These are phyloP conservation scores for Picea glauca DNA, from an alignment of 75 land plant genomes.

Conservation along the genomic window DNA sequence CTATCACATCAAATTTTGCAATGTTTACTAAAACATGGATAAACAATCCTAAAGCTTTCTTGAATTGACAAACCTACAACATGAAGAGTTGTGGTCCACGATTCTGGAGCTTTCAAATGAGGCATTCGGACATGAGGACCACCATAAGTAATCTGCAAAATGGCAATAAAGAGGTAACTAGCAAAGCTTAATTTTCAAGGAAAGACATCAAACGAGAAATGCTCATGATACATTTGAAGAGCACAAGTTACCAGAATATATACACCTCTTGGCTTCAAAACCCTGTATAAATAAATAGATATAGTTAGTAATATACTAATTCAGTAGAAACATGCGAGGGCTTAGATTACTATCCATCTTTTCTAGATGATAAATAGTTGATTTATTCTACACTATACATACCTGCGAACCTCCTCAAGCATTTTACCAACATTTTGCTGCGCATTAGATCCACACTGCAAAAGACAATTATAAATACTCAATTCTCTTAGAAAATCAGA, in stretches of 20 bases:
- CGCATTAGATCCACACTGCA: constrained; percentile 85
- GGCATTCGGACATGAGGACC: constrained; percentile 74
- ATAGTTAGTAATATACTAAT: constrained; percentile 23
- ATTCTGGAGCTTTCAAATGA: constrained; percentile 43
- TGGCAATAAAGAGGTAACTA: neutral
- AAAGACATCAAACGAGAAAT: constrained; percentile 1
- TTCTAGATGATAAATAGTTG: too few relatives aligned
- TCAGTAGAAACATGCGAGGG: constrained; percentile 3
- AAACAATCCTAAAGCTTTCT: neutral
- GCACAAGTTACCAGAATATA: constrained; percentile 69
- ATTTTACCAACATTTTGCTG: constrained; percentile 61
- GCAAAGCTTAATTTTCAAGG: neutral
- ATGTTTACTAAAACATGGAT: neutral
- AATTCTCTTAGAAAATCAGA: neutral
- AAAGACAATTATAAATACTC: neutral
- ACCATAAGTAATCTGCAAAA: constrained; percentile 85
- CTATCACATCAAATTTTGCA: neutral
- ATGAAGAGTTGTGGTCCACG: constrained; percentile 76
- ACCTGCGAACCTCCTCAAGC: constrained; percentile 89
- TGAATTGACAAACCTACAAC: constrained; percentile 66
- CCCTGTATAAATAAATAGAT: constrained; percentile 48
- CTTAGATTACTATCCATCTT: too few relatives aligned
- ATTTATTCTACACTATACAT: neutral
- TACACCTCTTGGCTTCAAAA: constrained; percentile 76
- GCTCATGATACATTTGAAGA: neutral